phyloP scores from a whole-genome alignment of 495 filamentous ascomycete species.

The Staphylotrichum tortipilum region DNA sequence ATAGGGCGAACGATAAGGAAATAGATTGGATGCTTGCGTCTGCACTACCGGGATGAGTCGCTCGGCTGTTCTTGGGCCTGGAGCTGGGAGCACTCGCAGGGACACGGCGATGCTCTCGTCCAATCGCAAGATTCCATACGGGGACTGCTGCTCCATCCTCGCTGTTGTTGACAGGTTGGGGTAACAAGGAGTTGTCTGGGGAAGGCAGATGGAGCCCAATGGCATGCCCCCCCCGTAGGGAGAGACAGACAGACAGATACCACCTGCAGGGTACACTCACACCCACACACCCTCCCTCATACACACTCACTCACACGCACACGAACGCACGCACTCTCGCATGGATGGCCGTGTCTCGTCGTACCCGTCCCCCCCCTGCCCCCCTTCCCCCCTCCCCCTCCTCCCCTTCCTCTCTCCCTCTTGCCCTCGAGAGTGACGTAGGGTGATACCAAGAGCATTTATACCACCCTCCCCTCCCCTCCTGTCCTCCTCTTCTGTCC shows the following conservation, averaged over 20 bases:
- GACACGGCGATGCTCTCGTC: no score
- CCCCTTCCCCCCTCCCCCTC: not conserved
- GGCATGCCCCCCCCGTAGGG: no score
- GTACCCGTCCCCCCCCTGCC: not conserved
- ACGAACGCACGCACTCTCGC: no score
- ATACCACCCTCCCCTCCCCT: not conserved
- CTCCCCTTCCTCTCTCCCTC: no score
- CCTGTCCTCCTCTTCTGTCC: not conserved
- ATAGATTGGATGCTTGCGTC: not conserved
- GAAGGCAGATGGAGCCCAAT: not conserved
- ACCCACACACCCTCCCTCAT: no score
- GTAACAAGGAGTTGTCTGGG: conserved; percentile 1
- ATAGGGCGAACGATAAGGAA: not conserved
- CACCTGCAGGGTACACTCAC: no score
- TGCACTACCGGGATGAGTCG: not conserved
- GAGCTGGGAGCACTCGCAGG: not conserved
- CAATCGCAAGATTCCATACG: no score
- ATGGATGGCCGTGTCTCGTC: no score
- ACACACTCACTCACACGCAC: no score
- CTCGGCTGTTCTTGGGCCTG: not conserved
- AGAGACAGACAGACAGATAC: no score
- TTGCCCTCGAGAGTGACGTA: no score
- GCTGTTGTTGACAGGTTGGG: not conserved
- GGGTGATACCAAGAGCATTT: not conserved
- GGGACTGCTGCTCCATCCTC: no score